Conservation (phyloP, 257 asterid species). For the Scutellaria baicalensis region DNA sequence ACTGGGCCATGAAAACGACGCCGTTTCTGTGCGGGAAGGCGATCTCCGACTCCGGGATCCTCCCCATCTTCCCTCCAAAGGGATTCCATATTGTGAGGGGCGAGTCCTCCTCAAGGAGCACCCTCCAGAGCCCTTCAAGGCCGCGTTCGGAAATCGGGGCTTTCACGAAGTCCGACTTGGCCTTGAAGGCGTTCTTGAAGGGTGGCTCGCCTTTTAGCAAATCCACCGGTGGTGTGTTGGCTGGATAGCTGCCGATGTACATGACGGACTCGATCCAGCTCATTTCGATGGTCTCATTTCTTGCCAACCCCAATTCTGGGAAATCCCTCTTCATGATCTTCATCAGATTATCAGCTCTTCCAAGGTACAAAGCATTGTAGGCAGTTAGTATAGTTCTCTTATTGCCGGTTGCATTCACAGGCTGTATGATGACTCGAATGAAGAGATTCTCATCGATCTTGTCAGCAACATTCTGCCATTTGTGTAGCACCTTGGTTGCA, state of each 20-base stretch:
- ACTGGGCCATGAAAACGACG: conserved; percentile 11
- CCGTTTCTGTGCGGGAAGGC: conserved; percentile 16
- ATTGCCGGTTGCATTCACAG: background rate
- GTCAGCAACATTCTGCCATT: conserved; percentile 12
- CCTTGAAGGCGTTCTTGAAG: conserved; percentile 10
- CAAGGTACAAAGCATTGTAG: conserved; percentile 13
- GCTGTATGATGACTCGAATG: conserved; percentile 12
- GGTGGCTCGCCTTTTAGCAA: background rate
- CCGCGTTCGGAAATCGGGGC: background rate
- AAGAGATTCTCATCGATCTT: conserved; percentile 8
- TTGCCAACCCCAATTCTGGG: conserved; percentile 6
- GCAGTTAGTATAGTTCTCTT: background rate
- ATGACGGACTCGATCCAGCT: conserved; percentile 13
- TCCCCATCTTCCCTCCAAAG: conserved; percentile 1
- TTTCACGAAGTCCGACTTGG: conserved; percentile 13
- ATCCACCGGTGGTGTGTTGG: background rate
- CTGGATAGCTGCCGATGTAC: background rate
- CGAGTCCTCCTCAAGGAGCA: background rate
- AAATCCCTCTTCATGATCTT: background rate
- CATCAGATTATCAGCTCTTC: background rate
- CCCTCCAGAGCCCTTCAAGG: background rate
- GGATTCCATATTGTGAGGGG: conserved; percentile 13
- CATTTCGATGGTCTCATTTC: background rate
- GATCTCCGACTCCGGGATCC: background rate
- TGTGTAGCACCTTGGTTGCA: background rate